These are phyloP conservation scores for Xylariaceae sp. DNA, from an alignment of 2,329 filamentous ascomycete species.

Conservation along the genomic window DNA sequence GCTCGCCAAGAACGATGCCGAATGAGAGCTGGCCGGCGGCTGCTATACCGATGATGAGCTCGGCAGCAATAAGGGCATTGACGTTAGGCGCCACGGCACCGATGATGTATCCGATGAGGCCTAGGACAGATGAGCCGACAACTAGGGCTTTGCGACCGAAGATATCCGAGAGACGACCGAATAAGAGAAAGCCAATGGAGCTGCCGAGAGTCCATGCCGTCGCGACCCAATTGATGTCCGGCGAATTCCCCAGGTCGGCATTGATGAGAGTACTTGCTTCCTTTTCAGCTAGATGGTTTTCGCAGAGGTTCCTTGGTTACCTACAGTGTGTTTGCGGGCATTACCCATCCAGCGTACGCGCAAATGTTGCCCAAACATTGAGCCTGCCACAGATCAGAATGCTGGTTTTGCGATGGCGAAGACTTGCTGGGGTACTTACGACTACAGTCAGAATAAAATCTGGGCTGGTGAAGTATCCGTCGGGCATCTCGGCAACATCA, in stretches of 20 bases:
- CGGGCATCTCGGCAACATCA: background rate
- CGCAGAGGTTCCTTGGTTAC: background rate
- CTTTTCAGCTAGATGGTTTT: background rate
- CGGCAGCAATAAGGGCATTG: conserved; percentile 18
- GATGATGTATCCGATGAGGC: conserved; percentile 21
- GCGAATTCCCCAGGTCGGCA: background rate
- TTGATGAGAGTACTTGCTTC: background rate
- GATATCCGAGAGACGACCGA: conserved; percentile 16
- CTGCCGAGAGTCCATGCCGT: conserved; percentile 15
- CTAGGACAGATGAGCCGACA: conserved; percentile 17
- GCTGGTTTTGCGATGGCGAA: background rate
- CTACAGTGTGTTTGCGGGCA: background rate
- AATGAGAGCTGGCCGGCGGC: conserved; percentile 14
- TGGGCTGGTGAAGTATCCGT: background rate
- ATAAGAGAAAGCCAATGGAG: conserved; percentile 17
- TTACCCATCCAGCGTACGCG: background rate
- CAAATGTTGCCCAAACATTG: background rate
- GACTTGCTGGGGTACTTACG: background rate
- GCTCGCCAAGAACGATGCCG: conserved; percentile 21
- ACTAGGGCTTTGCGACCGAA: conserved; percentile 16
- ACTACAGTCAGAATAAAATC: background rate
- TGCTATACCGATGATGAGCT: conserved; percentile 20
- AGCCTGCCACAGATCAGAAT: background rate
- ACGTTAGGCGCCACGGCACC: conserved; percentile 16
- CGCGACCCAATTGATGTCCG: conserved; percentile 12